These are phyloP conservation scores for Naegleria fowleri DNA, from an alignment of 208 protist genomes.

Conservation along the genomic window DNA sequence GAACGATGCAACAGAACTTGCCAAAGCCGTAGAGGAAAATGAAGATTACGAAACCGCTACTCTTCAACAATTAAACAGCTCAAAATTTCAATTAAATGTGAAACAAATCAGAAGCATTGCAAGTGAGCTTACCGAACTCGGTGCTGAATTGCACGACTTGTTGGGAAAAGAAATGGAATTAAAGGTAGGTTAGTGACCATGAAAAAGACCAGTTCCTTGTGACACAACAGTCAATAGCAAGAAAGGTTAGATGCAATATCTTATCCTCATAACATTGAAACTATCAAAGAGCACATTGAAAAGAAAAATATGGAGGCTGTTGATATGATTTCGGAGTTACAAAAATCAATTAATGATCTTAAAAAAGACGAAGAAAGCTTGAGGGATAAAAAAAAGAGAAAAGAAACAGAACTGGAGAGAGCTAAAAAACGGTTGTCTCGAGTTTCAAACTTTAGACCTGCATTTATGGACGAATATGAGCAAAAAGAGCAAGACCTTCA, in stretches of 20 bases:
- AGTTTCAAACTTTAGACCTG: slow-evolving; percentile 76
- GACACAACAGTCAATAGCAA: too few relatives aligned
- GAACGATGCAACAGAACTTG: slow-evolving; percentile 60
- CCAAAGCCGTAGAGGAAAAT: slow-evolving; percentile 38
- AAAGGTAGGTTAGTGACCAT: slow-evolving; percentile 35
- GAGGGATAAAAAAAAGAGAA: slow-evolving; percentile 89
- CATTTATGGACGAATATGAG: slow-evolving; percentile 87
- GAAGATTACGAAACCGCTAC: slow-evolving; percentile 54
- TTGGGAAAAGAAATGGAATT: slow-evolving; percentile 67
- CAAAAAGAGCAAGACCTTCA: slow-evolving; percentile 78
- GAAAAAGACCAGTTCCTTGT: not conserved
- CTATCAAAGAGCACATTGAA: slow-evolving; percentile 60
- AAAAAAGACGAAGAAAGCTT: slow-evolving; percentile 77
- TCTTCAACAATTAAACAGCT: not conserved
- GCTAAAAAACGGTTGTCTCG: slow-evolving; percentile 76
- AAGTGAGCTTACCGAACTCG: slow-evolving; percentile 73
- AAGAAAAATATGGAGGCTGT: slow-evolving; percentile 37
- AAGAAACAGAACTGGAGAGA: slow-evolving; percentile 79
- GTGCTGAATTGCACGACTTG: slow-evolving; percentile 74
- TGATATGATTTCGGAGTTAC: slow-evolving; percentile 38
- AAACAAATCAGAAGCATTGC: slow-evolving; percentile 76
- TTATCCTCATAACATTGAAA: slow-evolving; percentile 38
- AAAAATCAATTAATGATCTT: slow-evolving; percentile 71
- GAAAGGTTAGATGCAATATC: not conserved
- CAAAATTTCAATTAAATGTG: slow-evolving; percentile 43